A percentile compares a stretch with the other conserved stretches of the same genome.
Evolutionary conservation across 306 rosid genomes (phyloP).

Genomic region (Fragaria nilgerrensis): DNA sequence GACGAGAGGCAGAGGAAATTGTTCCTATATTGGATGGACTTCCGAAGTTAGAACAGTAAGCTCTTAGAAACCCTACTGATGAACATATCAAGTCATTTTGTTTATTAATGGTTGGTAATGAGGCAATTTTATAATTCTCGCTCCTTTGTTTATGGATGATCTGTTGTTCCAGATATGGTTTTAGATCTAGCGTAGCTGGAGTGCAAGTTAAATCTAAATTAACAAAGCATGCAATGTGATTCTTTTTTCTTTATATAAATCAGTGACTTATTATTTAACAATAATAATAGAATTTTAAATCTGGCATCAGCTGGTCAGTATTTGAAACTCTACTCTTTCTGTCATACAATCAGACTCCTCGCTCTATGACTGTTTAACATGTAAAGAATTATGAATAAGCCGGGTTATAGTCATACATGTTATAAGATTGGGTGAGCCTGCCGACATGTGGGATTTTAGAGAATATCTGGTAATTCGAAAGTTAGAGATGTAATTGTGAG

Average conservation of each 20-base stretch:
- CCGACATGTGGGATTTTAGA: background rate
- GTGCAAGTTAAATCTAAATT: background rate
- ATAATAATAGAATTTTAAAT: background rate
- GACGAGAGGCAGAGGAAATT: conserved; percentile 88
- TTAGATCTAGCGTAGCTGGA: background rate
- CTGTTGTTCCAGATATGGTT: background rate
- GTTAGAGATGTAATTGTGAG: background rate
- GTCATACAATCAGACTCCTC: background rate
- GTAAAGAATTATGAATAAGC: background rate
- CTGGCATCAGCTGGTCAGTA: background rate
- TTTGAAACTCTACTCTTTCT: background rate
- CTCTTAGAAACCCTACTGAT: conserved; percentile 8
- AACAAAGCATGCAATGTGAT: background rate
- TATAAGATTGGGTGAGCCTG: background rate
- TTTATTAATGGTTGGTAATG: background rate
- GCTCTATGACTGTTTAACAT: background rate
- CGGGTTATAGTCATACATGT: background rate
- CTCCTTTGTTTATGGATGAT: background rate
- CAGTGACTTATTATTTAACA: background rate
- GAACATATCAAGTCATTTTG: background rate
- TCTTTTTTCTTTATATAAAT: background rate
- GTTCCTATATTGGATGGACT: conserved; percentile 84
- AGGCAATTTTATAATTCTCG: background rate
- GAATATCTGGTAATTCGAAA: background rate
- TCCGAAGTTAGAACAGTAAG: conserved; percentile 90